Percentiles rank a stretch among this genome's conserved stretches.
Conservation (phyloP, 2,329 filamentous ascomycete genomes). For the Stagonosporopsis tanaceti region DNA sequence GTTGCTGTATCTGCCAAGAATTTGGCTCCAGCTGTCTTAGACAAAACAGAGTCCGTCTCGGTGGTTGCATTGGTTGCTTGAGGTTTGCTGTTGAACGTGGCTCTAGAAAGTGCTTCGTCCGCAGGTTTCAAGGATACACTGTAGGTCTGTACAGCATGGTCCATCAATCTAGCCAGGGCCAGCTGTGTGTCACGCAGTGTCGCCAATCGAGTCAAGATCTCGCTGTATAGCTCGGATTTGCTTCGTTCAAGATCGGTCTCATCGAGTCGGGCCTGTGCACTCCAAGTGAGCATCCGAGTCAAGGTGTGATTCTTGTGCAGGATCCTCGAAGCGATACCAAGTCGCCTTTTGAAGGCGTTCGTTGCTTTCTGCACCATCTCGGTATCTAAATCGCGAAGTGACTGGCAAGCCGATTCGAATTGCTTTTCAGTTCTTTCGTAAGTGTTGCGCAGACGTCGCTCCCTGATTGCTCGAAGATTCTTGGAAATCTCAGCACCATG, state of each 20-base stretch:
- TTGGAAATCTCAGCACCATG: constrained; percentile 7
- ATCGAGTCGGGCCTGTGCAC: constrained; percentile 40
- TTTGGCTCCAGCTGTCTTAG: constrained; percentile 1
- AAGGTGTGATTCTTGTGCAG: constrained; percentile 39
- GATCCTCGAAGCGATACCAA: constrained; percentile 33
- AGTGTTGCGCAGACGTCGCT: constrained; percentile 22
- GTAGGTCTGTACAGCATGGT: constrained; percentile 33
- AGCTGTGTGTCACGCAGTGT: constrained; percentile 43
- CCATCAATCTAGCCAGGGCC: constrained; percentile 36
- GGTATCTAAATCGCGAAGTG: constrained; percentile 21
- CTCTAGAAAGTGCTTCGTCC: constrained; percentile 16
- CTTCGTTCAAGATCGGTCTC: constrained; percentile 23
- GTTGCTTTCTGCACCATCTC: constrained; percentile 14
- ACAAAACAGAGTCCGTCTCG: not conserved
- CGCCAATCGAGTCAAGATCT: constrained; percentile 35
- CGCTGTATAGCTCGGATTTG: constrained; percentile 27
- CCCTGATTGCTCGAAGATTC: constrained; percentile 7
- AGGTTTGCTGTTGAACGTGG: not conserved
- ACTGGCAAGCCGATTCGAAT: constrained; percentile 26
- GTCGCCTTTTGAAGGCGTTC: constrained; percentile 30
- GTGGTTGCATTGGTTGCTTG: not conserved
- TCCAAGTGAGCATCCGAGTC: constrained; percentile 39
- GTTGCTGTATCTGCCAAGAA: constrained; percentile 19
- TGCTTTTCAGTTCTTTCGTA: constrained; percentile 32
- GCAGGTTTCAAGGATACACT: constrained; percentile 25